A percentile compares a stretch with the other conserved stretches of the same genome.
phyloP scores from a whole-genome alignment of 371 early-diverging fungal species.

The Batrachochytrium dendrobatidis region DNA sequence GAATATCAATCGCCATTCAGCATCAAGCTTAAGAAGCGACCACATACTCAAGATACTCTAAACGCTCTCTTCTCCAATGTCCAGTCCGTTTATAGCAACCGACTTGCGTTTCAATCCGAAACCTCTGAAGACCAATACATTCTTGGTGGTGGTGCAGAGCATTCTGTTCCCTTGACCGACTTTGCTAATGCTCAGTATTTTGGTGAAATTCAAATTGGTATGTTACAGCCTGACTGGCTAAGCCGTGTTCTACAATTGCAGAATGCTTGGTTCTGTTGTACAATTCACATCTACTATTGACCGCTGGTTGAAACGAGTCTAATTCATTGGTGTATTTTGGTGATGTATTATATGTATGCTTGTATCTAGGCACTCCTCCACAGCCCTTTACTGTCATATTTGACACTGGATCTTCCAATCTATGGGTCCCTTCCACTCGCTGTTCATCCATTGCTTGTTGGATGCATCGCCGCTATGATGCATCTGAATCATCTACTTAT shows the following conservation, averaged over 20 bases:
- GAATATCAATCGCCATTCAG: conserved; percentile 19
- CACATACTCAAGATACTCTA: conserved; percentile 54
- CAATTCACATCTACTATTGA: conserved; percentile 1
- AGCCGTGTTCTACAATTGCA: too few species aligned
- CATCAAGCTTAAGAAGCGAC: conserved; percentile 63
- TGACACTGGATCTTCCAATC: conserved; percentile 88
- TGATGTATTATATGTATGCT: too few species aligned
- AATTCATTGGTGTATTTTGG: too few species aligned
- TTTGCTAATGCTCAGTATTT: conserved; percentile 96
- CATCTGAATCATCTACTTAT: conserved; percentile 59
- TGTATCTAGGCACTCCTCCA: conserved; percentile 63
- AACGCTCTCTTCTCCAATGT: conserved; percentile 54
- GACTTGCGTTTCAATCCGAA: conserved; percentile 31
- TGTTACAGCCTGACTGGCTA: conserved; percentile 1
- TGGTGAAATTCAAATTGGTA: conserved; percentile 73
- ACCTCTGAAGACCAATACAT: conserved; percentile 11
- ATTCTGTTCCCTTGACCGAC: conserved; percentile 72
- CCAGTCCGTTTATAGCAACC: conserved; percentile 31
- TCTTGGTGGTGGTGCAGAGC: conserved; percentile 47
- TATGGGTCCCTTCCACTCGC: conserved; percentile 94
- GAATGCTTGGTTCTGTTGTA: neutral
- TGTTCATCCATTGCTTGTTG: conserved; percentile 91
- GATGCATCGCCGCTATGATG: conserved; percentile 80
- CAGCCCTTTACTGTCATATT: conserved; percentile 89
- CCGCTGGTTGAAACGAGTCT: too few species aligned